Base-by-base conservation (phyloP, 768 basidiomycete species). In the Lentinula sp. region DNA sequence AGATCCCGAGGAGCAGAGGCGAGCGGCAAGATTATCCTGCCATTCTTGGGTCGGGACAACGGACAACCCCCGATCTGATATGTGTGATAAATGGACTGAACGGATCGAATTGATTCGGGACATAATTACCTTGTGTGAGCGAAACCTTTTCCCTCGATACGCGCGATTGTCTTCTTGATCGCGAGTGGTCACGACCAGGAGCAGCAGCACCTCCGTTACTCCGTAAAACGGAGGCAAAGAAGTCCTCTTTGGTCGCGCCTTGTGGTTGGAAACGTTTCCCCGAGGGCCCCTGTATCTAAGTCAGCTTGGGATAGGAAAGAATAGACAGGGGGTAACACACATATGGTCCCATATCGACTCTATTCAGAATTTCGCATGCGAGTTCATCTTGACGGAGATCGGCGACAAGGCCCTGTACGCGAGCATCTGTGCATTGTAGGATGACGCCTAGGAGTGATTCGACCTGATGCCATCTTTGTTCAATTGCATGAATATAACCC, bases 401-500 rank as follows among this genome's bases (percentile, higher is more conserved):
- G 37, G 79, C 74, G 42, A 91, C 76, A 53, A 91, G 69, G 39
- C 74, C 76, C 68, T 86, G 84, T 0, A 90, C 85, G 61, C 85
- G 76, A 16, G 81, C 76, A 70, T 90, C 87, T 33, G 81, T 79
- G 61, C 88, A 90, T 66, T 88, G 84, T 54, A 95, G 78, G 56
- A 95, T 79, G 12, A 88, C 86, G 39, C 91, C 93, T 5, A 95
- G 79, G n/a, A 95, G 75, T 12, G 92, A 90, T 72, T 95, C 94
- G 66, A 95, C 90, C 69, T 94, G 90, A 66, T 95, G 93, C 85
- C 93, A 90, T 67, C 93, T 75, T 62, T 91, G 89, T 74, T 95
- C 93, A 56, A 95, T 93, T 42, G 93, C 93, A 70, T 94, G 90
- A 54, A 95, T 94, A 70, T 95, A 95, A 18, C 93, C 93, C 68